Conservation (phyloP, 768 basidiomycete genomes). For the Boletus insuetus region DNA sequence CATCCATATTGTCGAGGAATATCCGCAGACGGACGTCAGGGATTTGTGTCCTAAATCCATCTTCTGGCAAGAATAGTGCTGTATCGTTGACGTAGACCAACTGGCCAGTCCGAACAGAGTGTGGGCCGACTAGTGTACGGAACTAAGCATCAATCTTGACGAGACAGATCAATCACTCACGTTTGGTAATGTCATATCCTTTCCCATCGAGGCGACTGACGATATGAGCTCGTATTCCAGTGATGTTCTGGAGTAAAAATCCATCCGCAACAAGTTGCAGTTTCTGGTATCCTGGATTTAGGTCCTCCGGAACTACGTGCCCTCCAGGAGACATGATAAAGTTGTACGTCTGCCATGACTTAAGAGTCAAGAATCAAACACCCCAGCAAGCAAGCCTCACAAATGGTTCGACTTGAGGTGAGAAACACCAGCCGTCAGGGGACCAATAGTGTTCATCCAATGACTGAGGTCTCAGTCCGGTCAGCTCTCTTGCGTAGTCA, state of each 20-base stretch:
- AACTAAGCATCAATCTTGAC: slow-evolving; percentile 3
- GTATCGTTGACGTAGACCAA: slow-evolving; percentile 78
- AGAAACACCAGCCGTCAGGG: slow-evolving; percentile 71
- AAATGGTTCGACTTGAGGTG: slow-evolving; percentile 63
- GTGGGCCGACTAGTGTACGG: slow-evolving; percentile 65
- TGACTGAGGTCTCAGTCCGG: slow-evolving; percentile 49
- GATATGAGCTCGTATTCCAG: slow-evolving; percentile 76
- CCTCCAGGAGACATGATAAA: slow-evolving; percentile 72
- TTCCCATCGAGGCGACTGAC: slow-evolving; percentile 77
- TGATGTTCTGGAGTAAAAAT: slow-evolving; percentile 71
- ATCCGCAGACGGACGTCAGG: slow-evolving; percentile 58
- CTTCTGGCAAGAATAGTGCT: slow-evolving; percentile 38
- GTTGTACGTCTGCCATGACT: slow-evolving; percentile 62
- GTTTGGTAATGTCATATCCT: slow-evolving; percentile 83
- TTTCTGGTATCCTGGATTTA: slow-evolving; percentile 65
- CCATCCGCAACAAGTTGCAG: slow-evolving; percentile 62
- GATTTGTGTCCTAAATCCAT: slow-evolving; percentile 16
- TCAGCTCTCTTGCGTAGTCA: slow-evolving; percentile 78
- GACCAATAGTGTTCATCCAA: slow-evolving; percentile 60
- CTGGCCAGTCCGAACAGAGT: slow-evolving; percentile 77
- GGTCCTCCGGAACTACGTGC: slow-evolving; percentile 55
- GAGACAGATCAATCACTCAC: slow-evolving; percentile 42
- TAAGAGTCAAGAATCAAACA: background rate
- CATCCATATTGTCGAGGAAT: slow-evolving; percentile 52
- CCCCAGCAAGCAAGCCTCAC: slow-evolving; percentile 41